Percentiles rank a stretch among this genome's conserved stretches.
These are phyloP conservation scores for Candida qinlingensis DNA, from an alignment of 805 yeast genomes.

Conservation along the genomic window DNA sequence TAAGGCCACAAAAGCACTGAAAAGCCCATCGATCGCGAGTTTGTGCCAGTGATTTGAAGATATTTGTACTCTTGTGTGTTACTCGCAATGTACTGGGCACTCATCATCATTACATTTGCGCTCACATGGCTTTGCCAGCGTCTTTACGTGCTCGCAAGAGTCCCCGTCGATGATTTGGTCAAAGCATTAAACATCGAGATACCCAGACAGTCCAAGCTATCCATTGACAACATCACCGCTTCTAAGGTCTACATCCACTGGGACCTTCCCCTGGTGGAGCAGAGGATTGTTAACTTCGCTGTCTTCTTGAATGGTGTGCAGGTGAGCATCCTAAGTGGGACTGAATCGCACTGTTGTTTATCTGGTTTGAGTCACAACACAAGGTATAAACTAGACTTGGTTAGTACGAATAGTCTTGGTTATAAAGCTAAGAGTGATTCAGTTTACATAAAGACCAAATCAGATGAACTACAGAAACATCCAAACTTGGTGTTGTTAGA, in stretches of 20 bases:
- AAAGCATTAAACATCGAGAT: conserved; percentile 44
- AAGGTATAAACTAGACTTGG: conserved; percentile 38
- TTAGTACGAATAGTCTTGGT: conserved; percentile 34
- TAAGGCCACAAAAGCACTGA: too few species aligned
- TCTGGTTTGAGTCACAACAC: conserved; percentile 29
- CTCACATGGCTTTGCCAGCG: conserved; percentile 21
- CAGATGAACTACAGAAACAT: conserved; percentile 18
- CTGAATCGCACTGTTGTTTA: conserved; percentile 32
- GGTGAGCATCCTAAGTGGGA: conserved; percentile 30
- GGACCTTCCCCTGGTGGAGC: conserved; percentile 32
- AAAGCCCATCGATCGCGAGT: too few species aligned
- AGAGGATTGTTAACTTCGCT: conserved; percentile 30
- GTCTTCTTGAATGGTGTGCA: conserved; percentile 37
- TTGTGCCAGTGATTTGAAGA: too few species aligned
- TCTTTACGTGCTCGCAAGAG: conserved; percentile 12
- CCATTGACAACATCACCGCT: conserved; percentile 47
- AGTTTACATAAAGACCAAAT: conserved; percentile 35
- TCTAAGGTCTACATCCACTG: conserved; percentile 48
- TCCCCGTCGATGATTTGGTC: conserved; percentile 45
- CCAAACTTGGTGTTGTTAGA: conserved; percentile 24
- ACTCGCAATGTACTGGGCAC: conserved; percentile 17
- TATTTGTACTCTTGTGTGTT: neutral
- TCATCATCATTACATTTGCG: conserved; percentile 15
- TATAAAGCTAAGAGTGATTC: conserved; percentile 38
- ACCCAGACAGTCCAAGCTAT: conserved; percentile 50